Evolutionary conservation across 176 grass and related monocot species (phyloP), one percentile per base, ranked within the genome.

Genomic region (Phoenix dactylifera): DNA sequence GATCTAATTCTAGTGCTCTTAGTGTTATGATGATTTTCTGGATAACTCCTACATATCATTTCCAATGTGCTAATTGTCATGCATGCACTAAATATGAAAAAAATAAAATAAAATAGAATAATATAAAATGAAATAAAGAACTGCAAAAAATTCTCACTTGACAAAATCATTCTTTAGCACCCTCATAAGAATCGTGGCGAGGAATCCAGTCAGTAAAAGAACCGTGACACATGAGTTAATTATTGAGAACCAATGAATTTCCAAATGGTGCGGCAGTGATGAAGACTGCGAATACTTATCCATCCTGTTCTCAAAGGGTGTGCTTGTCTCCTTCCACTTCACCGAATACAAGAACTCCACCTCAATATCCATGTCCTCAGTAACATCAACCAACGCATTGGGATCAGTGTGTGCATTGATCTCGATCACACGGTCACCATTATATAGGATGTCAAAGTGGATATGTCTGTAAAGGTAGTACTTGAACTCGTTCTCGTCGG

Each of bases 221-320:
- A 65, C 62, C 1, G 62, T 65, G 9, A 65, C 62, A n/a, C 62
- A 65, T 51, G 62, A 65, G 48, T 65, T 65, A 22, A 65, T 51
- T 23, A 65, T 65, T 9, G 62, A 65, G 18, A 65, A 65, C 62
- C 62, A 65, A 65, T 65, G 62, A 24, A 65, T 65, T 39, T 65
- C 62, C 22, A 65, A 65, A 35, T 65, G 62, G 16, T 65, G 62
- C 1, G 62, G 35, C 19, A 17, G 22, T 51, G 62, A 65, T n/a
- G 62, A 65, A 49, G 62, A 50, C 23, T 51, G 62, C 5, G 62
- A 65, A 20, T 65, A 65, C 48, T 65, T 65, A 18, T 65, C 62
- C 62, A 65, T 65, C 62, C 62, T 65, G 18, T 65, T 65, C 62
- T 65, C 62, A 65, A 65, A 65, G 48, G 62, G 20, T 25, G 22